Base-by-base conservation (phyloP, 1,284 basidiomycete genomes). In the Ceratobasidium sp. region DNA sequence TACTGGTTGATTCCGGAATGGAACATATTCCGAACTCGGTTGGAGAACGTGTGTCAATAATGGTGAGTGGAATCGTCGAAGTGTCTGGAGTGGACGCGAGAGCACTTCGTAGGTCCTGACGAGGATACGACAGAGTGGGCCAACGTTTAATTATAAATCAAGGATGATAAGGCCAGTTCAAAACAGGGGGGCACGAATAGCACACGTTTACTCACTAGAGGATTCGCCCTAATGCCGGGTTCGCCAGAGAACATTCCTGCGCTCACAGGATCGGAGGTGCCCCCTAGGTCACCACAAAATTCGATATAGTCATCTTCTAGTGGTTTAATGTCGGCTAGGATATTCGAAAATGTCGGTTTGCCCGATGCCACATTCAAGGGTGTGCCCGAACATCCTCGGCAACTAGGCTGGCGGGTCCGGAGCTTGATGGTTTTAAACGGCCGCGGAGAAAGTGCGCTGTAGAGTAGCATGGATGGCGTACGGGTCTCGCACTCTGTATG, bases 21-120 rank as follows among this genome's bases (percentile, higher is more conserved):
- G 89, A 88, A 77, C 95, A 96, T 51, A 99, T 98, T 0, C 90
- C 91, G 81, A 90, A 98, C 81, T 98, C 96, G 0, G 88, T 88
- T 41, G 84, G 82, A 0, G 94, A 88, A 19, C 98, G 87, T 6
- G 98, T 95, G 78, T 99, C 98, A 19, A 99, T 83, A 9, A 98
- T 80, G 0, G 80, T 80, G 83, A 78, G 5, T 34, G 59, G n/a
- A 79, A 76, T 39, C 80, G 1, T 39, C 27, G 39, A 34, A 22
- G n/a, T 11, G 4, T 14, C 37, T 22, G 53, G 76, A 29, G 77
- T 77, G 8, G 79, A 78, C 24, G 82, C 77, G 1, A 89, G 75
- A 19, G 81, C 78, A 63, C 81, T 78, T 74, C 84, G 83, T 34
- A 89, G 81, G 53, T 87, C 86, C 88, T 83, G 75, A 53, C 41